These are phyloP conservation scores for Podila horticola DNA, from an alignment of 192 early-diverging fungal genomes.

Conservation along the genomic window DNA sequence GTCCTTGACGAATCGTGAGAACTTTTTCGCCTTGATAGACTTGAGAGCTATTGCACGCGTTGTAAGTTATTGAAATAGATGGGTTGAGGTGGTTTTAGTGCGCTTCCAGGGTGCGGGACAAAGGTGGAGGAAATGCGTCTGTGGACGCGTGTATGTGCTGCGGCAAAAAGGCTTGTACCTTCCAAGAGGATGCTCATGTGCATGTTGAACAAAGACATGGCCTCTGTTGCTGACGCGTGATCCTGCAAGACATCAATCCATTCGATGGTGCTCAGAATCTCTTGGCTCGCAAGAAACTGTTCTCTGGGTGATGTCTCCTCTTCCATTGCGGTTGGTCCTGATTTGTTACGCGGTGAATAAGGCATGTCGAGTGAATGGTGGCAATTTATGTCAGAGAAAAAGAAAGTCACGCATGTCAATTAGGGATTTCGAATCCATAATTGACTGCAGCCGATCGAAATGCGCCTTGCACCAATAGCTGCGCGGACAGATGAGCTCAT, in stretches of 20 bases:
- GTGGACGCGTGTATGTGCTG: no score
- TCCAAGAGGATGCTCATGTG: constrained; percentile 14
- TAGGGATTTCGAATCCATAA: not conserved
- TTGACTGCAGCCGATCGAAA: not conserved
- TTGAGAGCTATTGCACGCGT: constrained; percentile 14
- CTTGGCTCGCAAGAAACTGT: constrained; percentile 28
- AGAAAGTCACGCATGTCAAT: not conserved
- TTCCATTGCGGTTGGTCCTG: not conserved
- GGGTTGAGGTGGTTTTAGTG: not conserved
- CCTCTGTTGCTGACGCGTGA: constrained; percentile 4
- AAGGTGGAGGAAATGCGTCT: no score
- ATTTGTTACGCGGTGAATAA: not conserved
- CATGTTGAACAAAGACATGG: constrained; percentile 31
- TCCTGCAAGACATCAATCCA: constrained; percentile 33
- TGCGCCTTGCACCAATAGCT: not conserved
- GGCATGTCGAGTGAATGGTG: not conserved
- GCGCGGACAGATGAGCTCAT: not conserved
- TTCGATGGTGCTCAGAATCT: constrained; percentile 41
- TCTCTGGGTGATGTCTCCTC: constrained; percentile 23
- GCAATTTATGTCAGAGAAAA: not conserved
- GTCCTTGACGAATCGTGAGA: constrained; percentile 41
- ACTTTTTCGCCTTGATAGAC: constrained; percentile 23
- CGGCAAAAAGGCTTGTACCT: constrained; percentile 9
- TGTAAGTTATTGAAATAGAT: not conserved
- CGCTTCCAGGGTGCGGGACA: no score